Evolutionary conservation across 345 rosid genomes (phyloP), one percentile per base, ranked within the genome.

Genomic region (Populus nigra): DNA sequence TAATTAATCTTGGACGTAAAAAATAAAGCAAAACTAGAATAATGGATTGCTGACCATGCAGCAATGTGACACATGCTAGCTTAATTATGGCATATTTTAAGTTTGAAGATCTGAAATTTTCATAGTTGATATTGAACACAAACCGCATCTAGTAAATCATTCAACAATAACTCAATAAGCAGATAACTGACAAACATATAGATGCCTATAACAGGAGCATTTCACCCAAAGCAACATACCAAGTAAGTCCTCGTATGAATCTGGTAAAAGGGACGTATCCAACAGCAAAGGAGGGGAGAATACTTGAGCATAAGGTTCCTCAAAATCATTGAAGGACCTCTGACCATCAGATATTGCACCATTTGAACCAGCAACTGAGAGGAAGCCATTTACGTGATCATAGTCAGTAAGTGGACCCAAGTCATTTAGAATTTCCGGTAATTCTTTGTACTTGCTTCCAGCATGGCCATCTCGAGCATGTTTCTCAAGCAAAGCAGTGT

Each of bases 241-340:
- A 12, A 96, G 90, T 68, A 96, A 87, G 85, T 96, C 98, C 78
- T 96, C 99, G 69, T 91, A 92, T 63, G 94, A 62, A 82, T 94
- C 99, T 2, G 89, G 81, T 73, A 93, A 81, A 66, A 96, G 73
- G 41, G 92, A 87, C 22, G 94, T 83, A 76, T 92, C 97, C 90
- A 92, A 84, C 53, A 96, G 85, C 79, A 96, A 83, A 84, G 94
- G 99, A 65, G 99, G 98, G 15, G 99, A 96, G 80, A 91, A 91
- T 59, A 91, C 97, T 87, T 89, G 91, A 80, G 88, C 92, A 76
- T 85, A 87, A 31, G 79, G 71, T 71, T 88, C 97, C 68, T 93
- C 94, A 76, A 88, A 72, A 67, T 89, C 94, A 84, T 83, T 93
- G 81, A 88, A 88, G 0, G 89, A 86, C 72, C 83, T 87, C 16